Evolutionary conservation across 441 rosid species (phyloP).

Genomic region (Euphorbia corollata): DNA sequence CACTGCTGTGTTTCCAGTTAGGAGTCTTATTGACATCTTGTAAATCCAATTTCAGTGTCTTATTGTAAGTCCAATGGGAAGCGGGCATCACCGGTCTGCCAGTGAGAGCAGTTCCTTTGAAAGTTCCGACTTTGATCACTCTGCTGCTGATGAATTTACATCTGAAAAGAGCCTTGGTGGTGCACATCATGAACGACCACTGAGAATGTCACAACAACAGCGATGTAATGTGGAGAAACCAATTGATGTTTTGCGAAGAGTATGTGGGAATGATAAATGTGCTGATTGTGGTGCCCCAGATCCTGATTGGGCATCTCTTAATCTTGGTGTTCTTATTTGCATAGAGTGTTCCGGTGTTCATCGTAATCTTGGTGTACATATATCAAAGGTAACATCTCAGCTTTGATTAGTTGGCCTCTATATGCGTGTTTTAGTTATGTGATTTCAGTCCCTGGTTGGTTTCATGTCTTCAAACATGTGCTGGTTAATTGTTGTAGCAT

Average conservation of each 20-base stretch:
- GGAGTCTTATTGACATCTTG: conserved; percentile 24
- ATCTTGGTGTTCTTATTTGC: conserved; percentile 96
- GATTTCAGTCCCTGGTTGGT: background rate
- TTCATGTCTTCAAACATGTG: conserved; percentile 8
- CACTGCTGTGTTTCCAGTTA: conserved; percentile 14
- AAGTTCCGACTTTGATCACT: conserved; percentile 90
- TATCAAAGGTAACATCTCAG: conserved; percentile 65
- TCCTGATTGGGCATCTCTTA: conserved; percentile 99
- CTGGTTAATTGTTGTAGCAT: conserved; percentile 2
- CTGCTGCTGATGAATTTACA: conserved; percentile 62
- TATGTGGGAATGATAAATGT: conserved; percentile 90
- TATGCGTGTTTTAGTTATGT: conserved; percentile 1
- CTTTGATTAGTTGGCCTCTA: conserved; percentile 8
- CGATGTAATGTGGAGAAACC: conserved; percentile 80
- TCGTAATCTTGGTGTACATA: conserved; percentile 96
- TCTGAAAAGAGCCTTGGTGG: conserved; percentile 60
- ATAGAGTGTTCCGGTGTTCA: conserved; percentile 99
- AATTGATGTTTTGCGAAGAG: conserved; percentile 71
- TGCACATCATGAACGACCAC: conserved; percentile 56
- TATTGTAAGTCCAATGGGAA: conserved; percentile 75
- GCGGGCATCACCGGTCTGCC: conserved; percentile 94
- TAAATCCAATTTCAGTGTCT: conserved; percentile 52
- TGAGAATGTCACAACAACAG: conserved; percentile 65
- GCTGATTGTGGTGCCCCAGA: conserved; percentile 99
- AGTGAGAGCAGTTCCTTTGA: conserved; percentile 99